These are phyloP conservation scores for Alternaria arbusti DNA, from an alignment of 2,329 filamentous ascomycete species.

Conservation along the genomic window DNA sequence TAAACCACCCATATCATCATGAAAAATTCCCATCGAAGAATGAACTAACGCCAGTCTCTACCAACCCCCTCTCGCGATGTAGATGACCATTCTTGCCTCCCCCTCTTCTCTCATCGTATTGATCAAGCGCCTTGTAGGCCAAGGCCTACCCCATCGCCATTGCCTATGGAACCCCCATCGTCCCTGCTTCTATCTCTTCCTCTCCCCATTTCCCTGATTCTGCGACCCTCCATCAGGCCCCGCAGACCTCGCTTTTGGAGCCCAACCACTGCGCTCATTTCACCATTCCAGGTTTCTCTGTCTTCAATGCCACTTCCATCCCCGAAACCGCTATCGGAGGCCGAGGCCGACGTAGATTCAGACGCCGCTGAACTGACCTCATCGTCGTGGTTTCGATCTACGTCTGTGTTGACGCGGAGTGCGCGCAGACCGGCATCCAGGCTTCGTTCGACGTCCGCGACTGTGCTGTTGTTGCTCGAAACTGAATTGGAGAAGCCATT, in stretches of 20 bases:
- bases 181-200: constrained; percentile 43
- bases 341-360: constrained; percentile 38
- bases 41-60: not conserved
- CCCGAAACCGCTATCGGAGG: constrained; percentile 43
- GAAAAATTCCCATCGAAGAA: not conserved
- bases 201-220: constrained; percentile 75
- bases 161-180: constrained; percentile 26
- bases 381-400: constrained; percentile 44
- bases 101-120: not conserved
- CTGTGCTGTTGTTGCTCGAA: constrained; percentile 4
- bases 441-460: constrained; percentile 29
- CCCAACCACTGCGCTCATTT: constrained; percentile 89
- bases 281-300: constrained; percentile 77
- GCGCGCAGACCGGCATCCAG: constrained; percentile 46
- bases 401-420: constrained; percentile 59
- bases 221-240: constrained; percentile 91
- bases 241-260: constrained; percentile 91
- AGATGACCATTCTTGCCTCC: constrained; percentile 3
- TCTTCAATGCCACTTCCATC: constrained; percentile 47
- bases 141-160: constrained; percentile 36
- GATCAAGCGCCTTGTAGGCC: constrained; percentile 31
- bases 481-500: constrained; percentile 23
- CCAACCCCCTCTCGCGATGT: constrained; percentile 18
- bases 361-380: constrained; percentile 44
- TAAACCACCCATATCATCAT: constrained; percentile 1